Percentiles rank a stretch among this genome's conserved stretches.
Evolutionary conservation across 108 stramenopile species (phyloP).

Genomic region (Nitzschia putrida): DNA sequence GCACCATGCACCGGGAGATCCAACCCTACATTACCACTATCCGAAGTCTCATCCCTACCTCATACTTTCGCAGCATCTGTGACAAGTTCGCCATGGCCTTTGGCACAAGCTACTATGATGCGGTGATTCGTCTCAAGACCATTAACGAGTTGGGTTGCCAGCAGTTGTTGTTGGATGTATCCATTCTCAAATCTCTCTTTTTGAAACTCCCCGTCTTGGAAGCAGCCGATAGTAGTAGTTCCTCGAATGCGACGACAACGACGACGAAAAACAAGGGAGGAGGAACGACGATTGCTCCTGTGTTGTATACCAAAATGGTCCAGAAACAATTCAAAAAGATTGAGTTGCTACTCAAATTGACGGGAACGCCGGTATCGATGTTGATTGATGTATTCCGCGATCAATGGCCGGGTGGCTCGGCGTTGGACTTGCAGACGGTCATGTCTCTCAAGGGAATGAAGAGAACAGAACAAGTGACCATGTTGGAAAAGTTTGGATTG

Average conservation of each 20-base stretch:
- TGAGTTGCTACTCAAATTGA: conserved; percentile 95
- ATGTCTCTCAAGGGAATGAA: conserved; percentile 93
- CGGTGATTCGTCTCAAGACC: conserved; percentile 75
- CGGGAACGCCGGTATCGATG: conserved; percentile 87
- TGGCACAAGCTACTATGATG: conserved; percentile 70
- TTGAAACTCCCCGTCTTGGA: conserved; percentile 83
- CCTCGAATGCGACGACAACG: conserved; percentile 13
- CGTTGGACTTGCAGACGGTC: conserved; percentile 79
- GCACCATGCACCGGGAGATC: conserved; percentile 79
- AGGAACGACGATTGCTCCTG: conserved; percentile 77
- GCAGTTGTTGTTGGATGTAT: conserved; percentile 96
- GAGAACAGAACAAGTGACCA: conserved; percentile 75
- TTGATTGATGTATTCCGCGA: conserved; percentile 90
- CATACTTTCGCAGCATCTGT: conserved; percentile 92
- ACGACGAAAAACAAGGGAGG: conserved; percentile 42
- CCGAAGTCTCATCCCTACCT: conserved; percentile 62
- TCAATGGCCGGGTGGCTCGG: conserved; percentile 88
- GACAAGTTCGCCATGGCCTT: conserved; percentile 93
- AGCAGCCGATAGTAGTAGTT: conserved; percentile 13
- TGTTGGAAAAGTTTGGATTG: conserved; percentile 87
- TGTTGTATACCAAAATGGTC: conserved; percentile 93
- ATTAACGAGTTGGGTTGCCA: conserved; percentile 94
- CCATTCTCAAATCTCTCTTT: conserved; percentile 92
- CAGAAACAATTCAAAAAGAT: conserved; percentile 90
- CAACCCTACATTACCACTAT: conserved; percentile 72